phyloP scores from a whole-genome alignment of 805 yeast genomes.

The Soucietia sequanensis region DNA sequence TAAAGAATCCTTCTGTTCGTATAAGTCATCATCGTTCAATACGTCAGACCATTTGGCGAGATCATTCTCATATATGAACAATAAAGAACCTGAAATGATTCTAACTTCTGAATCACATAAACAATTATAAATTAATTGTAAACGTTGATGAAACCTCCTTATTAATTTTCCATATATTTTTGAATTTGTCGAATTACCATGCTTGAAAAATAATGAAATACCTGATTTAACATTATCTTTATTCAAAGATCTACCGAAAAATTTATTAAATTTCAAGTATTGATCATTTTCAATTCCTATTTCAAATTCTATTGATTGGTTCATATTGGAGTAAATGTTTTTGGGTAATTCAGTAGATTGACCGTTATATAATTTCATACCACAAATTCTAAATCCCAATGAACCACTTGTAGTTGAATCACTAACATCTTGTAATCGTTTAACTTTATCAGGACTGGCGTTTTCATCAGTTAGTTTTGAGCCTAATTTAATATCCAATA shows the following conservation, averaged over 20 bases:
- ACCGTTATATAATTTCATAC: conserved; percentile 60
- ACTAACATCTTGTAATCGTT: conserved; percentile 64
- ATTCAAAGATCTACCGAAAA: conserved; percentile 65
- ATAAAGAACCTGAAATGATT: conserved; percentile 67
- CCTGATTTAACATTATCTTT: conserved; percentile 43
- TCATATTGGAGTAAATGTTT: conserved; percentile 15
- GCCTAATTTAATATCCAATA: conserved; percentile 86
- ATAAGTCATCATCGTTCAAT: conserved; percentile 20
- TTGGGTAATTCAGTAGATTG: conserved; percentile 10
- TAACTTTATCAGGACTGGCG: conserved; percentile 52
- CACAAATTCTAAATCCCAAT: conserved; percentile 77
- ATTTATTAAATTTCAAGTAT: conserved; percentile 58
- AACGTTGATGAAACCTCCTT: conserved; percentile 50
- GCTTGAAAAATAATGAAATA: conserved; percentile 43
- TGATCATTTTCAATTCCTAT: conserved; percentile 22
- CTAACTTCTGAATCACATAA: conserved; percentile 61
- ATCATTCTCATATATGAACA: conserved; percentile 76
- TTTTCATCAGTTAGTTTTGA: conserved; percentile 61
- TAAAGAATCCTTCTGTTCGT: conserved; percentile 40
- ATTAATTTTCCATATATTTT: conserved; percentile 30
- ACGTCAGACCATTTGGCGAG: conserved; percentile 46
- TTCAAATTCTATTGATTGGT: conserved; percentile 13
- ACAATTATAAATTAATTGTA: conserved; percentile 66
- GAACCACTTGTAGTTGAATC: conserved; percentile 76
- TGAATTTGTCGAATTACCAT: conserved; percentile 28